A percentile compares a stretch with the other conserved stretches of the same genome.
Evolutionary conservation across 179 eudicot species (phyloP).

Genomic region (Patellifolia procumbens): DNA sequence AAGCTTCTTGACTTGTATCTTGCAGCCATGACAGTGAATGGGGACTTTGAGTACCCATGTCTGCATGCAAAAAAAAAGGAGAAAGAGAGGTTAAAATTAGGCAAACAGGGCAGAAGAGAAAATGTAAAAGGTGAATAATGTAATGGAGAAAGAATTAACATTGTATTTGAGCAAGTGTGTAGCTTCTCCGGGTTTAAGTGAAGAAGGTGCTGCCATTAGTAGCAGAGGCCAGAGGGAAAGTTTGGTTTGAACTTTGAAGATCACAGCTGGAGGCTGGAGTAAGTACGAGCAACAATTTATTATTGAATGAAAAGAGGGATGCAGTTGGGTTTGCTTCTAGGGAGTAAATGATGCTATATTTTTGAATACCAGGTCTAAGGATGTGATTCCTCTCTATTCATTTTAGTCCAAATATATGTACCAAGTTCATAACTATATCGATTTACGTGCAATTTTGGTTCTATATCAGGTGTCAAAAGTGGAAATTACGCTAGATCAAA

Average conservation of each 20-base stretch:
- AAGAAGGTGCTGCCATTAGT: conserved; percentile 30
- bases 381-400: no score
- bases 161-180: conserved; percentile 34
- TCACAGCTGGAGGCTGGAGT: no score
- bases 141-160: conserved; percentile 14
- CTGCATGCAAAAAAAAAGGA: conserved; percentile 28
- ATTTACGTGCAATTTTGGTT: no score
- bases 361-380: no score
- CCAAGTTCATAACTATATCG: no score
- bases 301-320: neutral
- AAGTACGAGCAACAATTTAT: no score
- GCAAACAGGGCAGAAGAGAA: neutral
- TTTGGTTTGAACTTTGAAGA: neutral
- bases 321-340: neutral
- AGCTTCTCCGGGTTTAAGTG: conserved; percentile 31
- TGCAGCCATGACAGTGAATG: conserved; percentile 82
- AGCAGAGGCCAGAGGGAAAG: conserved; percentile 26
- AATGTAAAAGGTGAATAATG: neutral
- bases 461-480: no score
- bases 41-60: conserved; percentile 71
- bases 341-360: neutral
- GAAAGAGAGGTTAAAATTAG: neutral
- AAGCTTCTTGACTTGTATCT: conserved; percentile 70
- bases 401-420: no score
- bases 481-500: no score